Percentiles rank a stretch among this genome's conserved stretches.
phyloP scores from a whole-genome alignment of 78 protist genomes.

The Dictyostelium brefeldianum region DNA sequence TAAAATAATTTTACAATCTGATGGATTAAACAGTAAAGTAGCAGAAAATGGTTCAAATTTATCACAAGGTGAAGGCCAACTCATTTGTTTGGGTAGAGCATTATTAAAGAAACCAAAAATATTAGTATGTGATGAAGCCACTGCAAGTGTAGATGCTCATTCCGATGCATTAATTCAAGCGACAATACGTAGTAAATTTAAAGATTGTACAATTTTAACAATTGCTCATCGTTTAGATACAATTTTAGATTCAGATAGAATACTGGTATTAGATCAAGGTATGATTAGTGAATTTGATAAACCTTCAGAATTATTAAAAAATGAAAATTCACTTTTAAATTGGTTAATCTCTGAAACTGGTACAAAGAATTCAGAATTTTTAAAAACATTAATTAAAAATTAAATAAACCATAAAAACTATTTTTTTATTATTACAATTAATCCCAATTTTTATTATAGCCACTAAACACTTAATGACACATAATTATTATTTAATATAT shows the following conservation, averaged over 20 bases:
- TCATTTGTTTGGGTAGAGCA: slow-evolving; percentile 97
- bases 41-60: slow-evolving; percentile 84
- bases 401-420: background rate
- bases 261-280: slow-evolving; percentile 88
- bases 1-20: background rate
- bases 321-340: slow-evolving; percentile 35
- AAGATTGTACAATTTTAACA: slow-evolving; percentile 90
- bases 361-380: background rate
- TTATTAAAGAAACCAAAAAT: slow-evolving; percentile 86
- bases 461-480: too few relatives aligned
- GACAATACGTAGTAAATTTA: slow-evolving; percentile 78
- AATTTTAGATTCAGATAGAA: slow-evolving; percentile 87
- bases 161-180: slow-evolving; percentile 89
- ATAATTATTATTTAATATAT: too few relatives aligned
- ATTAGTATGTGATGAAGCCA: slow-evolving; percentile 97
- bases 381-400: slow-evolving; percentile 3
- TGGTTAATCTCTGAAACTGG: slow-evolving; percentile 65
- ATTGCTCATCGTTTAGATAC: slow-evolving; percentile 96
- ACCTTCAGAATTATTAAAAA: slow-evolving; percentile 51
- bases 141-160: slow-evolving; percentile 94
- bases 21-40: slow-evolving; percentile 23
- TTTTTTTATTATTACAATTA: too few relatives aligned
- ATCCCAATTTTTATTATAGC: too few relatives aligned
- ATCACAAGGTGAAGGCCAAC: slow-evolving; percentile 94
- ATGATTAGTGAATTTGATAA: slow-evolving; percentile 56